Conservation (phyloP, 2,329 filamentous ascomycete species). For the Hymenoscyphus occultus region DNA sequence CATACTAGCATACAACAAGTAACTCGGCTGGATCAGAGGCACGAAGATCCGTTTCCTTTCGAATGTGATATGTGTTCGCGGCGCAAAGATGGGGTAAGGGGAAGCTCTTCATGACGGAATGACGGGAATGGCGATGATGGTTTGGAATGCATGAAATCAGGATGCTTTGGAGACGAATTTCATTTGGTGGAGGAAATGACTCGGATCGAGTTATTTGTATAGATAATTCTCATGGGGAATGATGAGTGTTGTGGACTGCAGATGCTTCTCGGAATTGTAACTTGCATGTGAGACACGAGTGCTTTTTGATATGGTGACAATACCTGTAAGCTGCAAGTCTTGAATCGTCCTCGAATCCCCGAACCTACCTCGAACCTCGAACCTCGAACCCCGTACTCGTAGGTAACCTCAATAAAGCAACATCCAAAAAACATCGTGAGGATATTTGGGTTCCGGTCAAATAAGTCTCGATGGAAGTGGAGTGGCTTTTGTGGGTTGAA, state of each 20-base stretch:
- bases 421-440: too few species aligned
- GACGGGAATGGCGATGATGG: slow-evolving; percentile 8
- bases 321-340: neutral
- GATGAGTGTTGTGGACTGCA: too few species aligned
- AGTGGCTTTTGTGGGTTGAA: neutral
- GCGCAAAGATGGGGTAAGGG: slow-evolving; percentile 2
- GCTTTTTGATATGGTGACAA: neutral
- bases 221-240: slow-evolving; percentile 11
- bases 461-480: too few species aligned
- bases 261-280: neutral
- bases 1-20: slow-evolving; percentile 11
- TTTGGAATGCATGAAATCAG: slow-evolving; percentile 20
- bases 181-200: slow-evolving; percentile 19
- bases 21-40: slow-evolving; percentile 11
- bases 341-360: too few species aligned
- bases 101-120: neutral
- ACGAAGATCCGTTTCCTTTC: slow-evolving; percentile 12
- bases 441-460: too few species aligned
- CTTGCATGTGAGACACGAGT: slow-evolving; percentile 1
- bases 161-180: slow-evolving; percentile 26
- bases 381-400: too few species aligned
- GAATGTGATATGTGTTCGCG: slow-evolving; percentile 1
- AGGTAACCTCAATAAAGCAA: too few species aligned
- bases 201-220: slow-evolving; percentile 21
- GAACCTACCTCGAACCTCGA: too few species aligned